phyloP scores from a whole-genome alignment of 2,329 filamentous ascomycete species.

The Xylaria sp. region DNA sequence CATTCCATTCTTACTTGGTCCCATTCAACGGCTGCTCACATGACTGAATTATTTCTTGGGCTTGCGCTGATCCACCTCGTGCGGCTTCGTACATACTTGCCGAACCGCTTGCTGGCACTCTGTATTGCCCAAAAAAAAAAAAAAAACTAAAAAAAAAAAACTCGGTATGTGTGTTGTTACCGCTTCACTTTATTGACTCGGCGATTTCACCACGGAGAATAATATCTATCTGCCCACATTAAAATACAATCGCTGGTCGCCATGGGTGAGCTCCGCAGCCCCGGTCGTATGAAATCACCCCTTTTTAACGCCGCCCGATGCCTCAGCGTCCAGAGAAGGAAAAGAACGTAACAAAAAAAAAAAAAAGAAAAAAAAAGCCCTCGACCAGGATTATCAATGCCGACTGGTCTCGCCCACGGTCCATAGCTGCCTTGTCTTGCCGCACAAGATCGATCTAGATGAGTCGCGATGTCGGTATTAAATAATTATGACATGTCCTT shows the following conservation, averaged over 20 bases:
- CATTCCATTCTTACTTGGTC: not conserved
- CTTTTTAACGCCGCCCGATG: slow-evolving; percentile 38
- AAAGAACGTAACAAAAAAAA: slow-evolving; percentile 7
- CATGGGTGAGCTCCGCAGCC: slow-evolving; percentile 29
- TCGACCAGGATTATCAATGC: slow-evolving; percentile 27
- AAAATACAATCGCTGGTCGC: slow-evolving; percentile 34
- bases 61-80: not conserved
- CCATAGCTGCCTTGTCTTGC: slow-evolving; percentile 9
- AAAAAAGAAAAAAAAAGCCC: slow-evolving; percentile 5
- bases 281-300: slow-evolving; percentile 27
- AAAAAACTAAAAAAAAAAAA: not conserved
- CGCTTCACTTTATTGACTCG: slow-evolving; percentile 23
- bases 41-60: not conserved
- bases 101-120: not conserved
- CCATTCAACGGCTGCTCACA: not conserved
- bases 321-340: slow-evolving; percentile 31
- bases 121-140: not conserved
- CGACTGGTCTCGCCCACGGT: slow-evolving; percentile 9
- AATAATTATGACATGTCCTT: slow-evolving; percentile 12
- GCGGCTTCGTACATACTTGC: not conserved
- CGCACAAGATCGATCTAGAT: slow-evolving; percentile 12
- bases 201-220: slow-evolving; percentile 23
- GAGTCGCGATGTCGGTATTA: slow-evolving; percentile 14
- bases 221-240: slow-evolving; percentile 35
- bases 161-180: slow-evolving; percentile 1